Base-by-base conservation (phyloP, 2,329 filamentous ascomycete genomes). In the Diaporthe sp. region DNA sequence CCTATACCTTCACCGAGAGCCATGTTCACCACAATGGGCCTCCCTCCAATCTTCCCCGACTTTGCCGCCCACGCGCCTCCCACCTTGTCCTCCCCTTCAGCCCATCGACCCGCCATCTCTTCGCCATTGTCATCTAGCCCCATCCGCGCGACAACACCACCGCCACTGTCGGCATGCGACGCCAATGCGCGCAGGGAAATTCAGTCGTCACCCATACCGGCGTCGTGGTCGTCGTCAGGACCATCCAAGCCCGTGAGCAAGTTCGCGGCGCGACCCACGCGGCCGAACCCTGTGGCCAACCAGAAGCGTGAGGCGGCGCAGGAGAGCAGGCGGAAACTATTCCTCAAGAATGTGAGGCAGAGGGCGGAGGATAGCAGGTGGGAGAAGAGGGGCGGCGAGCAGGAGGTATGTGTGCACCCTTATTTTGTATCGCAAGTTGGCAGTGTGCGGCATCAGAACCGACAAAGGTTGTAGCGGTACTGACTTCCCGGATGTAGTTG, bases 321-420 rank as follows among this genome's bases (percentile, higher is more conserved):
- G 72, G 92, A 94, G 80, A 86, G 89, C 71, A 86, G 94, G 74
- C 86, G 94, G 61, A 89, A 89, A 42, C 85, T 93, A 73, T 96
- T 96, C 78, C 84, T 96, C 75, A 90, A 91, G 80, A 93, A 88
- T 69, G 91, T 93, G 25, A 86, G 90, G 74, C 88, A 91, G 78
- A 87, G 89, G 54, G 85, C 87, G 3, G 90, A 93, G 55, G 90
- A 93, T 38, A 88, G 85, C 78, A 84, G 85, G 30, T 93, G 91
- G 87, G 86, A 89, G 78, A 85, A 88, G 69, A 85, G 92, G 77
- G 91, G 91, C 35, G 90, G 92, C 3, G 91, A 93, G 78, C 90
- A 92, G 78, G 89, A 90, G 81, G 86, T 88, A 79, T 33, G 82
- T 73, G 58, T 4, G 17, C 22, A 13, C 25, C 9, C 4, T 19